Percentiles rank a stretch among this genome's conserved stretches.
These are phyloP conservation scores for Elasticomyces elasticus DNA, from an alignment of 495 filamentous ascomycete genomes.

Conservation along the genomic window DNA sequence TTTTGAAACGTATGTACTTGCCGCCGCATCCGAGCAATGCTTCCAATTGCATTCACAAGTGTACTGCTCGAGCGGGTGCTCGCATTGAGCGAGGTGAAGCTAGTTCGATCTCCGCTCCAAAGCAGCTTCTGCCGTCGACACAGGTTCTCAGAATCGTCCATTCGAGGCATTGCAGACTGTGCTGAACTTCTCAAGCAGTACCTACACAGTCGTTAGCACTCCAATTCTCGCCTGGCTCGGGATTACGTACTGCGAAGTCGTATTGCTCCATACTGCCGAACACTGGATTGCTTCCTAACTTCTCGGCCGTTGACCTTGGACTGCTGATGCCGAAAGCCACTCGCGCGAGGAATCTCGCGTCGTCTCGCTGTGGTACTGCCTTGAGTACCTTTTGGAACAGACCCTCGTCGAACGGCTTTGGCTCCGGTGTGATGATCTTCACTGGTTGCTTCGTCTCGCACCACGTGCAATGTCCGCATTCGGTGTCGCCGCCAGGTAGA, in stretches of 20 bases:
- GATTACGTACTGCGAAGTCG: slow-evolving; percentile 2
- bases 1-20: too few relatives aligned
- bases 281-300: slow-evolving; percentile 32
- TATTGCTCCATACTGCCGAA: slow-evolving; percentile 40
- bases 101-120: background rate
- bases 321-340: slow-evolving; percentile 51
- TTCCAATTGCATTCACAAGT: too few relatives aligned
- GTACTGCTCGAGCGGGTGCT: too few relatives aligned
- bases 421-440: slow-evolving; percentile 21
- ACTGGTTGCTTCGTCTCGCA: slow-evolving; percentile 39
- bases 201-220: background rate
- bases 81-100: too few relatives aligned
- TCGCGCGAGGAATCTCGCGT: slow-evolving; percentile 45
- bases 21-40: too few relatives aligned
- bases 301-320: slow-evolving; percentile 38
- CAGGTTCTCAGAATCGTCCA: background rate
- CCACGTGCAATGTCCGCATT: slow-evolving; percentile 45
- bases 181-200: background rate
- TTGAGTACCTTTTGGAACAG: slow-evolving; percentile 35
- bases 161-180: background rate
- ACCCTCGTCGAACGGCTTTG: slow-evolving; percentile 26
- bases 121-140: background rate
- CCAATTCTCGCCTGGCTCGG: background rate
- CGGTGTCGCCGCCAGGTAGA: slow-evolving; percentile 29
- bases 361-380: slow-evolving; percentile 38